A percentile compares a stretch with the other conserved stretches of the same genome.
phyloP scores from a whole-genome alignment of 768 basidiomycete species.

The Kwoniella mangroviensis region DNA sequence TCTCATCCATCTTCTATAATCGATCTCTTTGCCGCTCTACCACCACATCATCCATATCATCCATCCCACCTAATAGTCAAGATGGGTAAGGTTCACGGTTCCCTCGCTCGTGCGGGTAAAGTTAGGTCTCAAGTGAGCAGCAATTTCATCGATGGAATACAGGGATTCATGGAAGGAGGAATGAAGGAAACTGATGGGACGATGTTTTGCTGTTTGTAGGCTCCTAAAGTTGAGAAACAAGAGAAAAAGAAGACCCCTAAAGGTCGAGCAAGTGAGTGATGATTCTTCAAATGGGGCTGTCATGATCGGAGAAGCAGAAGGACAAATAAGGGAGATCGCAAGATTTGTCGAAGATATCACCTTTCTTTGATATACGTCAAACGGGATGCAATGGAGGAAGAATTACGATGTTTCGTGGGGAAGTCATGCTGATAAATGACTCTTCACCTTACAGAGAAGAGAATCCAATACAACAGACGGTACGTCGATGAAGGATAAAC shows the following conservation, averaged over 20 bases:
- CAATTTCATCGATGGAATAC: conserved; percentile 2
- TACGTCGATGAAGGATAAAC: conserved; percentile 7
- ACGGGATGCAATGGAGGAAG: too few relatives aligned
- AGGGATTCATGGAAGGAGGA: not conserved
- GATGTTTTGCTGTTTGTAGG: conserved; percentile 54
- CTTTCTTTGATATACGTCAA: not conserved
- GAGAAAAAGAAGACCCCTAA: conserved; percentile 99
- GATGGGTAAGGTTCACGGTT: conserved; percentile 80
- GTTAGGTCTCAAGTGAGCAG: conserved; percentile 78
- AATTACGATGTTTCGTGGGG: too few relatives aligned
- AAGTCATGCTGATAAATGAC: conserved; percentile 8
- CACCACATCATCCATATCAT: not conserved
- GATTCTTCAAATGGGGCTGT: too few relatives aligned
- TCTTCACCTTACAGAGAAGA: conserved; percentile 67
- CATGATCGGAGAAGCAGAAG: not conserved
- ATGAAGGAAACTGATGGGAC: conserved; percentile 3
- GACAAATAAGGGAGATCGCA: not conserved
- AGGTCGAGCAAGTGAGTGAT: conserved; percentile 75
- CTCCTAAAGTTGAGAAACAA: conserved; percentile 96
- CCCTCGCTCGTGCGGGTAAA: conserved; percentile 99
- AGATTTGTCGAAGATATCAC: not conserved
- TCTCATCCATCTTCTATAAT: not conserved
- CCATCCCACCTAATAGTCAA: conserved; percentile 31
- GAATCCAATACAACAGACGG: conserved; percentile 70
- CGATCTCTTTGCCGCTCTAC: conserved; percentile 5